Percentiles rank a stretch among this genome's conserved stretches.
phyloP scores from a whole-genome alignment of 345 rosid species.

The Tarenaya hassleriana region DNA sequence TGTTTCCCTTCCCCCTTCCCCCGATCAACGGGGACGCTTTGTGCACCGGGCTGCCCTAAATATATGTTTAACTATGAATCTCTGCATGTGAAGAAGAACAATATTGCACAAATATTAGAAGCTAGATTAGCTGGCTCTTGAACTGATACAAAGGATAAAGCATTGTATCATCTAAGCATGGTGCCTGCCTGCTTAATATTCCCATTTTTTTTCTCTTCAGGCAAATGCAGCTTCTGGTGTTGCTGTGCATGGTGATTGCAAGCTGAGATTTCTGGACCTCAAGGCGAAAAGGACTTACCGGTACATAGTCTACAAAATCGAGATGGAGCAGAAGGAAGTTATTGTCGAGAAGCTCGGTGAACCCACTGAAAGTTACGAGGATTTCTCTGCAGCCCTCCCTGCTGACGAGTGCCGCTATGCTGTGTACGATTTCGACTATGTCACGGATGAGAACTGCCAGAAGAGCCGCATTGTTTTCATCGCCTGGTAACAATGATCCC shows the following conservation, averaged over 20 bases:
- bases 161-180: too few relatives aligned
- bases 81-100: too few relatives aligned
- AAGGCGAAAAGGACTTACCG: slow-evolving; percentile 60
- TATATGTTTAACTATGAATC: too few relatives aligned
- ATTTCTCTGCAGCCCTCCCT: slow-evolving; percentile 47
- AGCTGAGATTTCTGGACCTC: slow-evolving; percentile 60
- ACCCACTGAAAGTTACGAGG: slow-evolving; percentile 48
- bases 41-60: too few relatives aligned
- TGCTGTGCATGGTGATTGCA: slow-evolving; percentile 66
- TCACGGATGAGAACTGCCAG: slow-evolving; percentile 58
- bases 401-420: slow-evolving; percentile 58
- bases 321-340: slow-evolving; percentile 56
- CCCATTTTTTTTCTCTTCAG: slow-evolving; percentile 26
- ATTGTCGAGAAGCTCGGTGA: slow-evolving; percentile 48
- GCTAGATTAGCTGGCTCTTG: too few relatives aligned
- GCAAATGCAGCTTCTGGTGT: slow-evolving; percentile 68
- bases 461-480: slow-evolving; percentile 73
- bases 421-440: slow-evolving; percentile 45
- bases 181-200: too few relatives aligned
- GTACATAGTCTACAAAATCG: slow-evolving; percentile 59
- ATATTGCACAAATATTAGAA: too few relatives aligned
- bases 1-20: too few relatives aligned
- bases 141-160: too few relatives aligned
- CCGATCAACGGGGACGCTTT: too few relatives aligned
- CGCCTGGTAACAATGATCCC: slow-evolving; percentile 40